These are phyloP conservation scores for Benincasa hispida DNA, from an alignment of 306 rosid species.

Conservation along the genomic window DNA sequence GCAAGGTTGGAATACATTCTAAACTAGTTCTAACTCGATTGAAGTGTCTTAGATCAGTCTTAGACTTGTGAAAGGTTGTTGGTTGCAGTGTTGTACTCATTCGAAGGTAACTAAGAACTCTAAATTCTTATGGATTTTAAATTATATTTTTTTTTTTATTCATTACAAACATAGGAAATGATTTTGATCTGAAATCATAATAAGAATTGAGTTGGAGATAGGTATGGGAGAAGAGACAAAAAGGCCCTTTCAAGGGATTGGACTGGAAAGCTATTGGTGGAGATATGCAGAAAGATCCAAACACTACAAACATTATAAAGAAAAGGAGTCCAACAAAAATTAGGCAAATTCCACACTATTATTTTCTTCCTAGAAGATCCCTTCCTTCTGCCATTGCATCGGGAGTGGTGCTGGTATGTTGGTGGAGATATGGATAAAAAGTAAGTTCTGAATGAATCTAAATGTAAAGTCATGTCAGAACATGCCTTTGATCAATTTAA, in stretches of 20 bases:
- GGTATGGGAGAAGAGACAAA: slow-evolving; percentile 32
- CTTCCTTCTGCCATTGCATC: slow-evolving; percentile 30
- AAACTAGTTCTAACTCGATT: too few relatives aligned
- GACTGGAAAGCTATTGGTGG: slow-evolving; percentile 86
- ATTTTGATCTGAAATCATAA: too few relatives aligned
- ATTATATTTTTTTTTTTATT: too few relatives aligned
- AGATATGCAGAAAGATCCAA: slow-evolving; percentile 68
- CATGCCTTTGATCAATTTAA: too few relatives aligned
- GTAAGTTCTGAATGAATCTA: slow-evolving; percentile 12
- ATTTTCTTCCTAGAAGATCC: slow-evolving; percentile 68
- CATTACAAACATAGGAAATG: too few relatives aligned
- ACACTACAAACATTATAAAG: slow-evolving; percentile 37
- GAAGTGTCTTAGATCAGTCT: too few relatives aligned
- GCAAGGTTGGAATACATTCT: too few relatives aligned
- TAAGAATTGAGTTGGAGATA: slow-evolving; percentile 19
- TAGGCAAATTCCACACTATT: slow-evolving; percentile 61
- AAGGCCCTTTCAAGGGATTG: slow-evolving; percentile 76
- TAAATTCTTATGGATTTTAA: too few relatives aligned
- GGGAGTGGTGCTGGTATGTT: slow-evolving; percentile 88
- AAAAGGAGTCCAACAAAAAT: slow-evolving; percentile 60
- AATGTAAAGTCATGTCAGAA: too few relatives aligned
- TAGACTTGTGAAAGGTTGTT: too few relatives aligned
- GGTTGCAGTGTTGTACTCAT: too few relatives aligned
- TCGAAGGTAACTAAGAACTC: too few relatives aligned
- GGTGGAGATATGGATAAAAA: slow-evolving; percentile 65